Evolutionary conservation across 2,329 filamentous ascomycete species (phyloP).

Genomic region (Ophiostoma himal-ulmi): DNA sequence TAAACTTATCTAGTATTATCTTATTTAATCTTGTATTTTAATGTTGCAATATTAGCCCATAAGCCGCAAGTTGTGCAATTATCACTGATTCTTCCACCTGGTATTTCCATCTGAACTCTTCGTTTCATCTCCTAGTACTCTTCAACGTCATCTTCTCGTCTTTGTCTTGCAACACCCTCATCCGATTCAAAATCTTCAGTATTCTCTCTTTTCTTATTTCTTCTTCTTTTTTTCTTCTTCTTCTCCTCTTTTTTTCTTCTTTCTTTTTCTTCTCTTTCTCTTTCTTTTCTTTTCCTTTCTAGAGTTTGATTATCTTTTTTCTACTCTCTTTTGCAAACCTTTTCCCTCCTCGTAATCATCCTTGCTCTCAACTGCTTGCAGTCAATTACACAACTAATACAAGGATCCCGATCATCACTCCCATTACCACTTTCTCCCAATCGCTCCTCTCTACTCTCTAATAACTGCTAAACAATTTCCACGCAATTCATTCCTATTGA

Average conservation of each 20-base stretch:
- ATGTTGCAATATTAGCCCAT: neutral
- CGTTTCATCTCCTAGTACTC: neutral
- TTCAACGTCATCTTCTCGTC: constrained; percentile 1
- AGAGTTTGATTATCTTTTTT: neutral
- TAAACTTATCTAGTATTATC: neutral
- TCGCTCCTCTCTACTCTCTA: neutral
- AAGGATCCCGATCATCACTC: neutral
- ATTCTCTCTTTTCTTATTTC: neutral
- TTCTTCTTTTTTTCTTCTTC: neutral
- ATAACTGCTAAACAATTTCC: neutral
- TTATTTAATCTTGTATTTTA: neutral
- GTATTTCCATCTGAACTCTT: neutral
- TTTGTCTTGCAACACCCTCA: neutral
- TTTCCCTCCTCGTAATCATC: neutral
- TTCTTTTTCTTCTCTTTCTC: neutral
- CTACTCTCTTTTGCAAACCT: neutral
- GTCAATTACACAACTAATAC: neutral
- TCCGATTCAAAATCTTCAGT: too few relatives aligned
- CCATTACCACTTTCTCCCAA: neutral
- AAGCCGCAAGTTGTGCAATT: constrained; percentile 2
- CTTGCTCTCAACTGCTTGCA: neutral
- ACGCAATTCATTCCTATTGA: neutral
- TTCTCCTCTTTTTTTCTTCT: neutral
- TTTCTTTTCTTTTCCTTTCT: neutral
- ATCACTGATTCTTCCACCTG: neutral